A percentile compares a stretch with the other conserved stretches of the same genome.
phyloP scores from a whole-genome alignment of 768 basidiomycete species.

The Xerocomellus amylosporus region DNA sequence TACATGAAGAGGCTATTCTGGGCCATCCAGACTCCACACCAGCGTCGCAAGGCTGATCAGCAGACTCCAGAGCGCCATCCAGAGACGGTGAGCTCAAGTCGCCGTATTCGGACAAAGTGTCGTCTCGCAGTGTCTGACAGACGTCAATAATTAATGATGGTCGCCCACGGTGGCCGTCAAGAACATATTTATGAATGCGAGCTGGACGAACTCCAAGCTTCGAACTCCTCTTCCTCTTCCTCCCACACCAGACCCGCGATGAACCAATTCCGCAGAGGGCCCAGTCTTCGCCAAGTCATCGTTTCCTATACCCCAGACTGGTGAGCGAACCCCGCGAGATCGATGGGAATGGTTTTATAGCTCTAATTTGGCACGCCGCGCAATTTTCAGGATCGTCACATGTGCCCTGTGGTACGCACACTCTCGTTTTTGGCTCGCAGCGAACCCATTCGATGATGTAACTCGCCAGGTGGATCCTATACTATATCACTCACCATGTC shows the following conservation, averaged over 20 bases:
- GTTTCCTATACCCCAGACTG: conserved; percentile 74
- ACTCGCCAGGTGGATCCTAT: conserved; percentile 51
- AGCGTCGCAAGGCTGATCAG: background rate
- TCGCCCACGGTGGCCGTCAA: background rate
- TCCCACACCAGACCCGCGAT: conserved; percentile 6
- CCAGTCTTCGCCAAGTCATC: conserved; percentile 17
- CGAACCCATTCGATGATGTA: background rate
- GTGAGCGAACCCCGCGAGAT: conserved; percentile 38
- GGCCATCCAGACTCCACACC: too few relatives aligned
- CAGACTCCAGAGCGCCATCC: background rate
- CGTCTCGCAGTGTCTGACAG: background rate
- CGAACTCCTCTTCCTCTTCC: background rate
- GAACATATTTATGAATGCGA: background rate
- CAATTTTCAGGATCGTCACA: conserved; percentile 56
- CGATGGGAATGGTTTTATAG: background rate
- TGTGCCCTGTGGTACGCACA: conserved; percentile 55
- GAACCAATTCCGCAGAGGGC: conserved; percentile 10
- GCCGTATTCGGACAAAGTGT: background rate
- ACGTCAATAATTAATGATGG: too few relatives aligned
- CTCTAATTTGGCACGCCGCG: background rate
- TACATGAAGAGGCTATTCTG: too few relatives aligned
- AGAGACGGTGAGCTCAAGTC: background rate
- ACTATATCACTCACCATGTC: conserved; percentile 51
- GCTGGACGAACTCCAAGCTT: background rate
- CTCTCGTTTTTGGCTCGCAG: background rate